Percentiles rank a stretch among this genome's conserved stretches.
These are phyloP conservation scores for Sphaerobolus stellatus DNA, from an alignment of 1,284 basidiomycete species.

Conservation along the genomic window DNA sequence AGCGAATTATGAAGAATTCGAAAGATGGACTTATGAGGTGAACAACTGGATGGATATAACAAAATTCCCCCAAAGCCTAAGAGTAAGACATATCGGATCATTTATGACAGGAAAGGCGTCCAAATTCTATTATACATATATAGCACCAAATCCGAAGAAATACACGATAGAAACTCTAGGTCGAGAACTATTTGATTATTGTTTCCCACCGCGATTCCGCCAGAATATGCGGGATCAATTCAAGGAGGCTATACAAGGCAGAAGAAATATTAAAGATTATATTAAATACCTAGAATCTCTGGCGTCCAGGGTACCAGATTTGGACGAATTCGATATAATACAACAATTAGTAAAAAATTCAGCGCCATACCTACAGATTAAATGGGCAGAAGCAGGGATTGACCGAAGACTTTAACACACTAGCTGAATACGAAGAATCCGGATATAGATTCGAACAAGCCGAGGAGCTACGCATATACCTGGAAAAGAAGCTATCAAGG, in stretches of 20 bases:
- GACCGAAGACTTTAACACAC: neutral
- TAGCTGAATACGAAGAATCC: neutral
- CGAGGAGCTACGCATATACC: neutral
- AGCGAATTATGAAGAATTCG: neutral
- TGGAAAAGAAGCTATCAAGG: too few species aligned
- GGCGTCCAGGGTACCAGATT: neutral
- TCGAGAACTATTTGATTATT: slow-evolving; percentile 40
- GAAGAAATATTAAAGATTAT: neutral
- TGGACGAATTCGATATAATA: neutral
- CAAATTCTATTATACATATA: slow-evolving; percentile 39
- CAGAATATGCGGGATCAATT: slow-evolving; percentile 20
- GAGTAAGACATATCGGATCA: neutral
- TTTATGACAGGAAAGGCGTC: slow-evolving; percentile 36
- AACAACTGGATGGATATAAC: neutral
- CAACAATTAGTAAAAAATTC: neutral
- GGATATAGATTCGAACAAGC: neutral
- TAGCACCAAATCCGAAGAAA: slow-evolving; percentile 22
- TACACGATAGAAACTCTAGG: slow-evolving; percentile 32
- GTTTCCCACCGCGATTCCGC: slow-evolving; percentile 42
- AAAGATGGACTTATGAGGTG: neutral
- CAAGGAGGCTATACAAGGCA: slow-evolving; percentile 16
- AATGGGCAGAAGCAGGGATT: neutral
- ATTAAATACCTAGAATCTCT: neutral
- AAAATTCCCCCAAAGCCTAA: neutral
- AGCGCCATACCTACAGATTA: neutral